phyloP scores from a whole-genome alignment of 208 protist species.

The Crithidia mellificae region DNA sequence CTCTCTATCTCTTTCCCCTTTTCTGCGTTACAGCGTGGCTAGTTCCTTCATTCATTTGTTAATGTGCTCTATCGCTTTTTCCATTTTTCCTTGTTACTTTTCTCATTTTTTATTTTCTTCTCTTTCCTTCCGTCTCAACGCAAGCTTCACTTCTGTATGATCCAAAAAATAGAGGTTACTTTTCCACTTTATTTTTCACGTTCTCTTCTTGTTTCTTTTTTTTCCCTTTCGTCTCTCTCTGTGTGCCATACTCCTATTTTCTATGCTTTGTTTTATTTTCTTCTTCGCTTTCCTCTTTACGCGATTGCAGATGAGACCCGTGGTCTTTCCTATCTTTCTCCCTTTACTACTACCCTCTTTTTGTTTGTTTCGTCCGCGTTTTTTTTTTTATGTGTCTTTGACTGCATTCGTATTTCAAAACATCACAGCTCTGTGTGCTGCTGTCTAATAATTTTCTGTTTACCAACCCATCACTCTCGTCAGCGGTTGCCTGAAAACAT shows the following conservation, averaged over 20 bases:
- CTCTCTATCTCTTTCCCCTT: constrained; percentile 1
- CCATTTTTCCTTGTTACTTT: not conserved
- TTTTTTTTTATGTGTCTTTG: not conserved
- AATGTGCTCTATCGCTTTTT: constrained; percentile 12
- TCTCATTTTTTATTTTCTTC: not conserved
- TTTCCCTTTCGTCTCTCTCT: not conserved
- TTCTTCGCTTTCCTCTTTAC: no score
- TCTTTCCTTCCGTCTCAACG: not conserved
- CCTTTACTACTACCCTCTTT: not conserved
- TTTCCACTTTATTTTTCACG: not conserved
- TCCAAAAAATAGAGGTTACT: not conserved
- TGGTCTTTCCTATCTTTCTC: constrained; percentile 2
- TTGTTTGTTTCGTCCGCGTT: not conserved
- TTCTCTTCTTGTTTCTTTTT: no score
- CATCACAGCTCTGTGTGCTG: not conserved
- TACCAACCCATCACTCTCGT: not conserved
- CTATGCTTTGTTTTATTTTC: no score
- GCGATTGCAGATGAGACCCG: no score
- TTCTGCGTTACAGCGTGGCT: not conserved
- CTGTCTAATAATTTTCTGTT: not conserved
- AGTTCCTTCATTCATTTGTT: constrained; percentile 1
- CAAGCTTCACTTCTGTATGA: constrained; percentile 3
- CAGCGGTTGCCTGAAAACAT: not conserved
- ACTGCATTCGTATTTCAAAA: not conserved
- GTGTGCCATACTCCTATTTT: not conserved